Evolutionary conservation across 495 filamentous ascomycete species (phyloP).

Genomic region (Xylaria telfairii): DNA sequence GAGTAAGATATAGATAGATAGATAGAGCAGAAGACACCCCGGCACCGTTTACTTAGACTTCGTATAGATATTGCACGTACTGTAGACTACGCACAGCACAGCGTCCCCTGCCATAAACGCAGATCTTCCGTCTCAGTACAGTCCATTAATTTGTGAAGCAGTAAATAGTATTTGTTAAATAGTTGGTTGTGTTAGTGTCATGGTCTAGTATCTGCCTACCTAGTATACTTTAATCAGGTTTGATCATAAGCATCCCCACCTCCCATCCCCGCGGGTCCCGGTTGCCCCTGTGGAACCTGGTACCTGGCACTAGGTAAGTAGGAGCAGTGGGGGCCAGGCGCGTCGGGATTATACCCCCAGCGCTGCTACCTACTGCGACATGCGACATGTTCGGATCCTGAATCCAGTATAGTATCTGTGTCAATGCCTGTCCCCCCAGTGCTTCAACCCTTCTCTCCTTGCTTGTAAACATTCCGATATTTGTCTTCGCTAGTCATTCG

Average conservation of each 20-base stretch:
- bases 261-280: not conserved
- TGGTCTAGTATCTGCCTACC: not conserved
- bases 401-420: not conserved
- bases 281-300: not conserved
- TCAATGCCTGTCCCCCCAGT: not conserved
- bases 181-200: not conserved
- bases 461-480: not conserved
- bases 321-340: conserved; percentile 5
- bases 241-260: too few relatives aligned
- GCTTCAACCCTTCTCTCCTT: not conserved
- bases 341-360: not conserved
- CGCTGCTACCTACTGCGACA: not conserved
- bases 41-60: not conserved
- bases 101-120: not conserved
- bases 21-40: too few relatives aligned
- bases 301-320: not conserved
- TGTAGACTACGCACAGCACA: not conserved
- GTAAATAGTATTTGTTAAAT: too few relatives aligned
- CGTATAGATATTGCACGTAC: not conserved
- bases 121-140: not conserved
- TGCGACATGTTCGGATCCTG: not conserved
- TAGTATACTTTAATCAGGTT: too few relatives aligned
- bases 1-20: conserved; percentile 32
- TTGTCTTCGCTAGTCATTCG: conserved; percentile 20
- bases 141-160: too few relatives aligned